phyloP scores from a whole-genome alignment of 345 rosid species.

The Mallotus nudiflorus region DNA sequence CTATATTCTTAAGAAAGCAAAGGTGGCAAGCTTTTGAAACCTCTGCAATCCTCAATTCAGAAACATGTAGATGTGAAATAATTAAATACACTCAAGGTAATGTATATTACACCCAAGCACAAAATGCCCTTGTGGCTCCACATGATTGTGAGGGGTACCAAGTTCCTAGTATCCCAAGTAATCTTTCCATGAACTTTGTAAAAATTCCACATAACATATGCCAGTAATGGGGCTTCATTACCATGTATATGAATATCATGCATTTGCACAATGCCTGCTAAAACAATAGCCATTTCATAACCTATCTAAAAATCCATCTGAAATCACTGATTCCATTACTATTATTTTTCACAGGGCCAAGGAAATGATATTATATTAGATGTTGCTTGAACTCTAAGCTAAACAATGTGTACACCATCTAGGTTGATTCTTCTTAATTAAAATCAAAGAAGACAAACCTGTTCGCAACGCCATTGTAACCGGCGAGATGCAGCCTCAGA shows the following conservation, averaged over 20 bases:
- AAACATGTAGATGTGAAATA: not conserved
- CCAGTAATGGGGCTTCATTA: not conserved
- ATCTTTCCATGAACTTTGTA: not conserved
- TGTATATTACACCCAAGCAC: not conserved
- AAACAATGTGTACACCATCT: not conserved
- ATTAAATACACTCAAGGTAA: not conserved
- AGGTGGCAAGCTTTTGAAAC: not conserved
- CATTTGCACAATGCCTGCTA: not conserved
- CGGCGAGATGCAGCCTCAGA: slow-evolving; percentile 80
- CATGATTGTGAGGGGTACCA: not conserved
- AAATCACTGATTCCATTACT: not conserved
- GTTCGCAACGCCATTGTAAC: slow-evolving; percentile 76
- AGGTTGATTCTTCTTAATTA: no score
- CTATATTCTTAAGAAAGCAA: not conserved
- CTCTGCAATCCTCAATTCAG: not conserved
- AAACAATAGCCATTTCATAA: not conserved
- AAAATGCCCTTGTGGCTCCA: not conserved
- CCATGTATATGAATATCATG: not conserved
- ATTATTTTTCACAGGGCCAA: not conserved
- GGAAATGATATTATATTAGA: not conserved
- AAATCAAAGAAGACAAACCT: slow-evolving; percentile 62
- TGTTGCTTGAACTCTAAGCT: not conserved
- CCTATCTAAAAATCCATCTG: not conserved
- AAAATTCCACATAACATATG: not conserved
- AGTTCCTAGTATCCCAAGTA: not conserved